Evolutionary conservation across 1,284 basidiomycete species (phyloP).

Genomic region (Pterula multifida): DNA sequence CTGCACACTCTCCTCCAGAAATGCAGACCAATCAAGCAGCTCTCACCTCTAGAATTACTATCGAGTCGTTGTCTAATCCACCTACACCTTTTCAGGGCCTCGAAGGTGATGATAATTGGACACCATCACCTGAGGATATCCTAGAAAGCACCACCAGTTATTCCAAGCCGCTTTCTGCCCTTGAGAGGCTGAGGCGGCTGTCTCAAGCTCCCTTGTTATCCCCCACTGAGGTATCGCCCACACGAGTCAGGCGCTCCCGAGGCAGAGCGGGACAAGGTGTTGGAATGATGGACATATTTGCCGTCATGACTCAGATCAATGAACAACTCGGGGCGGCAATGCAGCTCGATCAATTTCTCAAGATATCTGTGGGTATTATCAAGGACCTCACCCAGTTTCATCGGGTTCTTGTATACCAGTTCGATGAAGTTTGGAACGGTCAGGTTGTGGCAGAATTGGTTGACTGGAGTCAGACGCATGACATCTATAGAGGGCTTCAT

Average conservation of each 20-base stretch:
- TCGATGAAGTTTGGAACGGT: slow-evolving; percentile 63
- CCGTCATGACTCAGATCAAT: slow-evolving; percentile 76
- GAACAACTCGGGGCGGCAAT: slow-evolving; percentile 68
- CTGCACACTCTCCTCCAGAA: background rate
- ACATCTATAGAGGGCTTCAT: slow-evolving; percentile 67
- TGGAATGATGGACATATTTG: slow-evolving; percentile 74
- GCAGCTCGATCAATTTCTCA: slow-evolving; percentile 65
- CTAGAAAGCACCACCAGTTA: slow-evolving; percentile 65
- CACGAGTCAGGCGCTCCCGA: slow-evolving; percentile 14
- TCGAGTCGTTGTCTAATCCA: slow-evolving; percentile 5
- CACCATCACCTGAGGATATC: slow-evolving; percentile 47
- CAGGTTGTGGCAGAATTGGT: slow-evolving; percentile 79
- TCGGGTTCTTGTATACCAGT: slow-evolving; percentile 83
- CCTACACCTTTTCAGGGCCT: slow-evolving; percentile 14
- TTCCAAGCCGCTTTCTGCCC: slow-evolving; percentile 63
- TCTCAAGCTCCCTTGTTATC: slow-evolving; percentile 10
- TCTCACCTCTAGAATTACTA: slow-evolving; percentile 5
- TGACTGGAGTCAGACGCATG: slow-evolving; percentile 72
- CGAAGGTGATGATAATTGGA: slow-evolving; percentile 31
- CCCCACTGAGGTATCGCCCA: slow-evolving; percentile 5
- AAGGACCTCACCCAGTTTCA: slow-evolving; percentile 81
- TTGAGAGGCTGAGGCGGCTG: slow-evolving; percentile 56
- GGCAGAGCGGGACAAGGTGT: slow-evolving; percentile 19
- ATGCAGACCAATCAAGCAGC: background rate
- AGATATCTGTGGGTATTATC: slow-evolving; percentile 70